Evolutionary conservation across 768 basidiomycete species (phyloP), one percentile per base, ranked within the genome.

Genomic region (Panaeolus papilionaceus): DNA sequence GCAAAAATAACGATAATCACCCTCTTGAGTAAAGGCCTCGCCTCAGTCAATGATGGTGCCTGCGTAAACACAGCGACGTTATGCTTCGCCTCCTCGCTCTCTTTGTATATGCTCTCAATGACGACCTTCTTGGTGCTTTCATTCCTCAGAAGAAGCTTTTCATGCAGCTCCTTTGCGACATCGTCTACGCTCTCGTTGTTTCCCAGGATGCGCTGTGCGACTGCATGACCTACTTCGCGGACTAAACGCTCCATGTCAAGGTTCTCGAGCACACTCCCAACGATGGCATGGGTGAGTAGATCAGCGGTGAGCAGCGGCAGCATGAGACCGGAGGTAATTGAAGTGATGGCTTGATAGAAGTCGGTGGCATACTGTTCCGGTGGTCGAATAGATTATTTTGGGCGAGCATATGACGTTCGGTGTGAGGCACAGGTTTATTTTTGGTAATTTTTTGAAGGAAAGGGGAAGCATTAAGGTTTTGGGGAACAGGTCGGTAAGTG

Each of bases 181-280:
- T 98, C 96, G 76, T 99, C 97, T 20, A 99, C 96, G 73, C 92
- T 96, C 78, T 98, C 93, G 77, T 97, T 92, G 71, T 95, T 94
- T 23, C 94, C 93, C 10, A 95, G 86, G 77, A 99, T 95, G 63
- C 96, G 88, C 72, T 94, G 89, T 7, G 96, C 95, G 8, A 99
- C 96, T 9, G 95, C 95, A 67, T 92, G 86, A 18, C 97, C 97
- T 62, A 99, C 96, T 79, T 99, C 97, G 42, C 90, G 89, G 66
- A 99, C 95, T 44, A 99, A 86, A 38, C 95, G 88, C 74, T 99
- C 97, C 97, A 99, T 97, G 78, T 99, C 97, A 68, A 98, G 89
- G 74, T 98, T 98, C 81, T 99, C 97, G 37, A 99, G 85, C 49
- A 98, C 96, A 77, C 94, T 94, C 39, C 96, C 97, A 66, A 96